Conservation (phyloP, 257 asterid species). For the Solanum bulbocastanum region DNA sequence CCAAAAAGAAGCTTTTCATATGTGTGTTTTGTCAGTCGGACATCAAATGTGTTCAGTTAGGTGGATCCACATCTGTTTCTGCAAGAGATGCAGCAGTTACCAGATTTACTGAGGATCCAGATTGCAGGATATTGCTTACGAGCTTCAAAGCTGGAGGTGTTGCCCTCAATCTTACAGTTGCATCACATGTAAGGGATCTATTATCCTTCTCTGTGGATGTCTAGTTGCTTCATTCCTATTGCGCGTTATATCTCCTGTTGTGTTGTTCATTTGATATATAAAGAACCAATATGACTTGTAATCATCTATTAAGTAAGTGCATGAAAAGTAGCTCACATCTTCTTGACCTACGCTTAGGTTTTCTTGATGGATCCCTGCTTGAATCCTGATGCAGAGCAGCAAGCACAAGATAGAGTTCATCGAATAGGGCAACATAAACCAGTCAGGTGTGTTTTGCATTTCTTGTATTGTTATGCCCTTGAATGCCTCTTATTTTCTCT, state of each 20-base stretch:
- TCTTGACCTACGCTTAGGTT: not conserved
- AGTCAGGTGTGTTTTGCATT: slow-evolving; percentile 32
- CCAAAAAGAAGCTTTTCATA: not conserved
- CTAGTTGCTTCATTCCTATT: not conserved
- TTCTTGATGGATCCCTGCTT: no score
- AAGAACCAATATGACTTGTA: not conserved
- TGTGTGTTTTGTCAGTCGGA: slow-evolving; percentile 39
- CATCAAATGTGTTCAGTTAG: slow-evolving; percentile 16
- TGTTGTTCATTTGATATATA: not conserved
- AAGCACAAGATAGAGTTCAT: slow-evolving; percentile 89
- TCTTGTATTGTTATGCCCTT: not conserved
- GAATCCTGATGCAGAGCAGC: slow-evolving; percentile 23
- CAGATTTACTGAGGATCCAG: slow-evolving; percentile 33
- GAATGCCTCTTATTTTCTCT: not conserved
- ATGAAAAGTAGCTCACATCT: not conserved
- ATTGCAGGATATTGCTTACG: slow-evolving; percentile 73
- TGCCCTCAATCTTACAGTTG: slow-evolving; percentile 57
- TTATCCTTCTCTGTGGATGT: not conserved
- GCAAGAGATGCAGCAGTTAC: slow-evolving; percentile 70
- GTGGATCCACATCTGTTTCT: slow-evolving; percentile 71
- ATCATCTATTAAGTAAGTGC: not conserved
- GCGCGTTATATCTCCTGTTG: not conserved
- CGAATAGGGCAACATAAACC: slow-evolving; percentile 88
- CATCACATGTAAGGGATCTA: slow-evolving; percentile 22
- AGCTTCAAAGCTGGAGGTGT: slow-evolving; percentile 95